A percentile compares a stretch with the other conserved stretches of the same genome.
phyloP scores from a whole-genome alignment of 257 asterid genomes.

The Haberlea rhodopensis region DNA sequence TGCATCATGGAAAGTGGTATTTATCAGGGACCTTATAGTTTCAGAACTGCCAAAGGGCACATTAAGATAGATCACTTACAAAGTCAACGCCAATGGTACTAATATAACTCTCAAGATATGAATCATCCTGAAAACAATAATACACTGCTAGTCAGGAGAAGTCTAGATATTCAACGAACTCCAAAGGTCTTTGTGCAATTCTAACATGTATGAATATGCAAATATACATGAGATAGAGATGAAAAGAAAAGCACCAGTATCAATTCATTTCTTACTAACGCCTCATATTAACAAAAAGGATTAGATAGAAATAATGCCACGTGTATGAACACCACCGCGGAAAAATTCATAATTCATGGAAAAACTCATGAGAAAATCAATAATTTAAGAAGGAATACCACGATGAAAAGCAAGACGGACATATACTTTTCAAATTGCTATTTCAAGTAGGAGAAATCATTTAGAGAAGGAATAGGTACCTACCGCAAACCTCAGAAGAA shows the following conservation, averaged over 20 bases:
- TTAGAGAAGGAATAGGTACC: constrained; percentile 29
- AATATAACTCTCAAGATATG: constrained; percentile 90
- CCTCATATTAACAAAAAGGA: not conserved
- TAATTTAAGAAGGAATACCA: constrained; percentile 1
- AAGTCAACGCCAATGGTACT: constrained; percentile 96
- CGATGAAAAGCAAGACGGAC: not conserved
- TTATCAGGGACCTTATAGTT: not conserved
- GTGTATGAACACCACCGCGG: not conserved
- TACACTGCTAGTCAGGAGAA: constrained; percentile 19
- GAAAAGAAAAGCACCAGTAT: not conserved
- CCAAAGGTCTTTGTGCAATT: constrained; percentile 1
- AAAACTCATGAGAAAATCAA: constrained; percentile 1
- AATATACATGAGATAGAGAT: too few relatives aligned
- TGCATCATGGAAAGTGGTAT: constrained; percentile 27
- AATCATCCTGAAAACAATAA: constrained; percentile 67
- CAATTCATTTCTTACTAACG: too few relatives aligned
- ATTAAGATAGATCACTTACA: constrained; percentile 55
- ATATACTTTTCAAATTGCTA: too few relatives aligned
- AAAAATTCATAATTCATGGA: not conserved
- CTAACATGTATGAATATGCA: not conserved
- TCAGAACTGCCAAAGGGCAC: constrained; percentile 7
- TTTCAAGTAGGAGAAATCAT: not conserved
- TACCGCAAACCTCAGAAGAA: constrained; percentile 80
- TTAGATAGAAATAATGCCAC: not conserved
- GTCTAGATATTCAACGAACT: constrained; percentile 16